phyloP scores from a whole-genome alignment of 2,329 filamentous ascomycete genomes.

The Fusarium proliferatum region DNA sequence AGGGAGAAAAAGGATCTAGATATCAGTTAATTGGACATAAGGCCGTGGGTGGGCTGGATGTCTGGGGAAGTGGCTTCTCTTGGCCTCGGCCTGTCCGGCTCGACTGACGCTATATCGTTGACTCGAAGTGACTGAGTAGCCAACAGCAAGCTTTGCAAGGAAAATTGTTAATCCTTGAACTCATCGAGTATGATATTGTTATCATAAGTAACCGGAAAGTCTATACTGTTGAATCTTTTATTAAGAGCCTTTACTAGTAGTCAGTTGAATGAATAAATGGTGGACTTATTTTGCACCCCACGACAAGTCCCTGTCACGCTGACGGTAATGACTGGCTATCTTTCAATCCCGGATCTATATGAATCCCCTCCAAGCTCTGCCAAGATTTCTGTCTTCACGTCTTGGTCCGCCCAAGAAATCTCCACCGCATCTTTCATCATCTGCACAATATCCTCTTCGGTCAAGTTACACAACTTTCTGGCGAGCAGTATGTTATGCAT shows the following conservation, averaged over 20 bases:
- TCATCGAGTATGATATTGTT: neutral
- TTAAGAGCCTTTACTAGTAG: neutral
- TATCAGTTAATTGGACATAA: neutral
- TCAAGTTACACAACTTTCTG: neutral
- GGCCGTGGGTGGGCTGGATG: neutral
- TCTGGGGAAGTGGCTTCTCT: neutral
- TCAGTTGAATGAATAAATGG: rapidly evolving
- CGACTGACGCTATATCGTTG: neutral
- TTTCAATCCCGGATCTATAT: neutral
- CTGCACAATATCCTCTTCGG: neutral
- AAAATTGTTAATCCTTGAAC: no score
- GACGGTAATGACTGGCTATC: neutral
- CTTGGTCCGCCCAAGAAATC: neutral
- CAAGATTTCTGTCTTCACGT: neutral
- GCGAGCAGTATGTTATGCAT: neutral
- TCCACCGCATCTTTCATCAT: neutral
- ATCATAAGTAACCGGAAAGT: neutral
- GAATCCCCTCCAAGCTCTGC: rapidly evolving
- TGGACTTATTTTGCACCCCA: no score
- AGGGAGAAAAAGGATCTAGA: neutral
- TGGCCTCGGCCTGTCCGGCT: neutral
- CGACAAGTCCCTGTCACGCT: neutral
- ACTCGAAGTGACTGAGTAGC: neutral
- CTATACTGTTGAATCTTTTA: rapidly evolving
- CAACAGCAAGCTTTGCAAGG: neutral